Base-by-base conservation (phyloP, 208 protist genomes). In the Strigomonas galati region DNA sequence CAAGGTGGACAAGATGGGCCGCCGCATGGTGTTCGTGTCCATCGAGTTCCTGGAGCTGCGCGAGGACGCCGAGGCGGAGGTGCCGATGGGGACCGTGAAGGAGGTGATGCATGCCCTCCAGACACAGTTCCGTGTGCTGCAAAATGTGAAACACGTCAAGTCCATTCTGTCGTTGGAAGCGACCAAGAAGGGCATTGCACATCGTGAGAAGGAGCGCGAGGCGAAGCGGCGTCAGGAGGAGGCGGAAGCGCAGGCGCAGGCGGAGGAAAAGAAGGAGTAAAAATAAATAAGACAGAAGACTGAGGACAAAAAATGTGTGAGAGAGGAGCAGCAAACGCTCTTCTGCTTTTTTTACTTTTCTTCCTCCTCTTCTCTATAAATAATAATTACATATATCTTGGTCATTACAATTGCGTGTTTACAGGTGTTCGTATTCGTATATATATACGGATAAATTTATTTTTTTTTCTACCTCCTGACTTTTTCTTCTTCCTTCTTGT, bases 121-220 rank as follows among this genome's bases (percentile, higher is more conserved):
- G 15, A 69, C 64, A 21, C 60, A 62, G n/a, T 48, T 58, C 23
- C 54, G 49, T 26, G 74, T 79, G 35, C 58, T 76, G 51, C 55
- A 67, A n/a, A 87, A 78, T 46, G 67, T 67, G 44, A 87, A 80
- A 64, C 81, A 84, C 62, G 64, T 81, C 37, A 87, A 87, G 78
- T 65, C 71, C 10, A 65, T 82, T 48, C 67, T 86, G 2, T 66
- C 67, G 17, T 48, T 32, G 28, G 27, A 0, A 40, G 55, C 61
- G 15, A 48, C 15, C 10, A 27, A 65, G 46, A 32, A 52, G 30
- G 61, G 15, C 7, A 19, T 37, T 7, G n/a, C 43, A 2, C 56
- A 40, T 7, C 30, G 56, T 7, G 56, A 40, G 56, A 46, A 2
- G 35, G 44, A 51, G 44, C 17, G 44, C 10, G 9, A 51, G 44